A percentile compares a stretch with the other conserved stretches of the same genome.
phyloP scores from a whole-genome alignment of 768 basidiomycete species.

The Artomyces pyxidatus region DNA sequence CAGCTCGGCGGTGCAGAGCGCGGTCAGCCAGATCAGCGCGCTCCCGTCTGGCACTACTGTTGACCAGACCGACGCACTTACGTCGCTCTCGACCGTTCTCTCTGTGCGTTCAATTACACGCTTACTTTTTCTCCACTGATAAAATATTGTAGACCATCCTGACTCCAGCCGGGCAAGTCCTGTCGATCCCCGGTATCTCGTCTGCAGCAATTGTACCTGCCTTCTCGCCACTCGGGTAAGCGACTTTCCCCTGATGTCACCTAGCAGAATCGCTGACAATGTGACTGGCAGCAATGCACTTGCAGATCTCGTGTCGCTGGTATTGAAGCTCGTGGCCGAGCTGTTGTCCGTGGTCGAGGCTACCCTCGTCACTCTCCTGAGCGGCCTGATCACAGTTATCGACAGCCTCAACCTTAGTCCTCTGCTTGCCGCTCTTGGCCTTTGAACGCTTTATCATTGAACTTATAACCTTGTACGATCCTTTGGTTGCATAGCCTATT shows the following conservation, averaged over 20 bases:
- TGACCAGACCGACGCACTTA: not conserved
- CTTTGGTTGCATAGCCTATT: too few species aligned
- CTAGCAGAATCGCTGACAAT: not conserved
- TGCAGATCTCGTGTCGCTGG: not conserved
- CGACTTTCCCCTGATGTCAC: not conserved
- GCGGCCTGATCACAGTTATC: not conserved
- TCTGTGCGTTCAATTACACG: not conserved
- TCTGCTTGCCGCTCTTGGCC: not conserved
- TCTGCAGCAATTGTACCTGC: not conserved
- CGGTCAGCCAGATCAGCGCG: not conserved
- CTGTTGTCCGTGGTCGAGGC: not conserved
- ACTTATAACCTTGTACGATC: too few species aligned
- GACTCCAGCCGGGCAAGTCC: not conserved
- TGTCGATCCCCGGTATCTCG: not conserved
- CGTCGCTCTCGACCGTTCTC: not conserved
- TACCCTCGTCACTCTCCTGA: not conserved
- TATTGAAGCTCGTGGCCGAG: not conserved
- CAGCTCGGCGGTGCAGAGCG: not conserved
- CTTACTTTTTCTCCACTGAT: not conserved
- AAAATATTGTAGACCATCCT: not conserved
- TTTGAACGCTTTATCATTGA: too few species aligned
- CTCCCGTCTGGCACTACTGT: not conserved
- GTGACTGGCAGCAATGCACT: not conserved
- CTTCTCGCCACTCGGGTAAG: slow-evolving; percentile 1
- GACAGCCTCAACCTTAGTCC: not conserved